Evolutionary conservation across 2,329 filamentous ascomycete genomes (phyloP).

Genomic region (Ophiostoma sp.): DNA sequence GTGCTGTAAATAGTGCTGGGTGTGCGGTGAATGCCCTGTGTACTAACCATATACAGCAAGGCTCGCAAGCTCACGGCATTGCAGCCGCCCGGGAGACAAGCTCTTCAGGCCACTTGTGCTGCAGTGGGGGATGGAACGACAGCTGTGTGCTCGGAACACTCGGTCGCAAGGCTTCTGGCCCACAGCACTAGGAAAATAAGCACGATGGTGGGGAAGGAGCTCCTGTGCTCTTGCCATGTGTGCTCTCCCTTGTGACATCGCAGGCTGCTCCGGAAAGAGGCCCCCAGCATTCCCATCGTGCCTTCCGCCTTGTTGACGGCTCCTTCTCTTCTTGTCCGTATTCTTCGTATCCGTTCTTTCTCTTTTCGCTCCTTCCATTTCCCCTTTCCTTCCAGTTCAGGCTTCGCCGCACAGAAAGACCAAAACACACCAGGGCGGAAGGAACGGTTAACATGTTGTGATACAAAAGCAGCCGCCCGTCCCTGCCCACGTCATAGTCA

Average conservation of each 20-base stretch:
- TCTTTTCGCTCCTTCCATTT: background rate
- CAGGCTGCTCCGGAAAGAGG: background rate
- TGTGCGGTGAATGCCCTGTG: no score
- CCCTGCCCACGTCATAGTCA: conserved; percentile 2
- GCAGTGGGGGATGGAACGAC: background rate
- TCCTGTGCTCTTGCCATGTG: background rate
- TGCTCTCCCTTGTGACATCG: background rate
- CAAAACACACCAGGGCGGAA: background rate
- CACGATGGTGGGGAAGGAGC: conserved; percentile 12
- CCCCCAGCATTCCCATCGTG: background rate
- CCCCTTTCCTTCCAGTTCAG: background rate
- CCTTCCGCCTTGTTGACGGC: background rate
- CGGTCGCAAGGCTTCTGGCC: conserved; percentile 16
- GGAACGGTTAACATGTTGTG: background rate
- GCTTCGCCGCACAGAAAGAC: background rate
- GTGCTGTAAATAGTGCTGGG: background rate
- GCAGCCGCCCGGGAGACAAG: background rate
- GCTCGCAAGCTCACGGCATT: background rate
- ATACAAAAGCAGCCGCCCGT: no score
- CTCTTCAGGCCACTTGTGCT: background rate
- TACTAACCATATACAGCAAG: background rate
- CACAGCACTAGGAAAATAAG: conserved; percentile 4
- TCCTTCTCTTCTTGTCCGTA: no score
- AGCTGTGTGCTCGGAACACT: conserved; percentile 18
- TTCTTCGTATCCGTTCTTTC: background rate